These are phyloP conservation scores for Kalaharituber pfeilii DNA, from an alignment of 2,329 filamentous ascomycete species.

Conservation along the genomic window DNA sequence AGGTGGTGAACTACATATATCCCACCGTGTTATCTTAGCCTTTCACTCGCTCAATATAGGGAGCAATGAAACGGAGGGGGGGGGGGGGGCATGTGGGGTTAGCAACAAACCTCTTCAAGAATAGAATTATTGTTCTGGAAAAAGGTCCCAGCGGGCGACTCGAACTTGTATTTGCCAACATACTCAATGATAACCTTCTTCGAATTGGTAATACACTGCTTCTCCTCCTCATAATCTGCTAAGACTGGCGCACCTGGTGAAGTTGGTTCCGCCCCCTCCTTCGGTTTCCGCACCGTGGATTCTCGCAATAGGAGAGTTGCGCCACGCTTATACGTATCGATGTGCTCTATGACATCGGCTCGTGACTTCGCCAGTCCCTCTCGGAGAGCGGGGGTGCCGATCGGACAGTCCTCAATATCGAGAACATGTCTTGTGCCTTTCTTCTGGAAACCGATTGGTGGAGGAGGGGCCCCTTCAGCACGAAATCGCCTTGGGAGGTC, in stretches of 20 bases:
- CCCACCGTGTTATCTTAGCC: neutral
- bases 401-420: conserved; percentile 94
- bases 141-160: conserved; percentile 82
- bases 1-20: conserved; percentile 17
- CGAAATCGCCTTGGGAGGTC: conserved; percentile 48
- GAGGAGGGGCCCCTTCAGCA: conserved; percentile 35
- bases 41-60: too few species aligned
- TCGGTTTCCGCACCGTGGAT: conserved; percentile 45
- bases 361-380: conserved; percentile 64
- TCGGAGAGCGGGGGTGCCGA: conserved; percentile 72
- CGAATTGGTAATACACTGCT: conserved; percentile 74
- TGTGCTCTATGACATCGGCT: conserved; percentile 53
- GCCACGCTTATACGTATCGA: conserved; percentile 55
- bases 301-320: conserved; percentile 82
- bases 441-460: conserved; percentile 74
- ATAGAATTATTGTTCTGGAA: conserved; percentile 99
- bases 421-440: conserved; percentile 67
- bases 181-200: conserved; percentile 76
- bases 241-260: conserved; percentile 35
- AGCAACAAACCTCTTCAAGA: conserved; percentile 40
- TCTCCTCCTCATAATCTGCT: conserved; percentile 55
- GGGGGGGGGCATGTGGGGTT: neutral
- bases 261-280: conserved; percentile 29
- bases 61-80: neutral
- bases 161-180: conserved; percentile 66